Evolutionary conservation across 2,329 filamentous ascomycete species (phyloP).

Genomic region (Rutstroemia sp.): DNA sequence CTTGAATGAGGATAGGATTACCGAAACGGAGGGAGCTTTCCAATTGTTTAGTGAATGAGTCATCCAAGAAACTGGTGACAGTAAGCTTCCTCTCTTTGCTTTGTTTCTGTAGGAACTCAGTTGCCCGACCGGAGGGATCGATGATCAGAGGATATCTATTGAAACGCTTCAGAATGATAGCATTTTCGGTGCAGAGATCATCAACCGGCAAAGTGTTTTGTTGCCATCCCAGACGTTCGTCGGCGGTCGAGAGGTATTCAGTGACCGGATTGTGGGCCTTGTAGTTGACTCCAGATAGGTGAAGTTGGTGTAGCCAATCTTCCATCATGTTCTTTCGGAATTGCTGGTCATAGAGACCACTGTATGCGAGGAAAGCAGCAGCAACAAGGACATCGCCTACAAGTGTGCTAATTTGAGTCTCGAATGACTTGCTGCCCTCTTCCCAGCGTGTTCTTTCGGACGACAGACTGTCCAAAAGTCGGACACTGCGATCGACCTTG

Average conservation of each 20-base stretch:
- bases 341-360: conserved; percentile 93
- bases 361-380: conserved; percentile 95
- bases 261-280: conserved; percentile 92
- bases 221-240: conserved; percentile 93
- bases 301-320: conserved; percentile 91
- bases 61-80: conserved; percentile 95
- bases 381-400: conserved; percentile 93
- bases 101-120: conserved; percentile 91
- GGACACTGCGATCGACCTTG: conserved; percentile 95
- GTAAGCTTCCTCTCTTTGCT: conserved; percentile 90
- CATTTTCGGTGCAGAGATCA: conserved; percentile 96
- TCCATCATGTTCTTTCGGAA: conserved; percentile 98
- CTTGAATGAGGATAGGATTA: conserved; percentile 96
- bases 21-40: conserved; percentile 96
- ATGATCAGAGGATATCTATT: conserved; percentile 98
- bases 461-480: conserved; percentile 87
- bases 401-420: conserved; percentile 93
- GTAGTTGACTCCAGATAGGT: conserved; percentile 85
- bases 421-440: conserved; percentile 93
- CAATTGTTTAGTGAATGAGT: conserved; percentile 95
- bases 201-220: conserved; percentile 89
- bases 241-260: conserved; percentile 92
- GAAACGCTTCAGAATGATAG: conserved; percentile 94
- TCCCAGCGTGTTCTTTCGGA: conserved; percentile 94
- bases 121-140: conserved; percentile 89